Conservation (phyloP, 306 rosid genomes). For the Fagus sylvatica region DNA sequence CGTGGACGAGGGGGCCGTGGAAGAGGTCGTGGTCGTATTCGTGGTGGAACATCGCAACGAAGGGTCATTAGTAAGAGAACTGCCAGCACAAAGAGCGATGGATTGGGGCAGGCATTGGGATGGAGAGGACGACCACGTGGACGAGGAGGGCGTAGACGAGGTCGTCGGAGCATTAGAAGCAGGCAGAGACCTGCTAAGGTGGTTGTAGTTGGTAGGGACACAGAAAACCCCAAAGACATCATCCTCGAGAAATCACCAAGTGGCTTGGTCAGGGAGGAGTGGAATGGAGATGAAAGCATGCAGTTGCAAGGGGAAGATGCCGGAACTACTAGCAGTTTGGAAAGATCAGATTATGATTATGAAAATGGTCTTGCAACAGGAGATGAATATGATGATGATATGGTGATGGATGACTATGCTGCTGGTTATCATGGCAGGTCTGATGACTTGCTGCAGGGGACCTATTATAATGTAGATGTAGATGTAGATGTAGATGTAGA, state of each 20-base stretch:
- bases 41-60: conserved; percentile 37
- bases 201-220: conserved; percentile 20
- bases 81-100: conserved; percentile 30
- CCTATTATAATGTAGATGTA: conserved; percentile 33
- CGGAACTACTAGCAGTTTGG: conserved; percentile 38
- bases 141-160: conserved; percentile 37
- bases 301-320: conserved; percentile 29
- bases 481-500: not conserved
- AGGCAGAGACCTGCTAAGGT: conserved; percentile 41
- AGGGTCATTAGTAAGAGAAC: conserved; percentile 37
- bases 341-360: conserved; percentile 42
- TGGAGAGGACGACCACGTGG: conserved; percentile 50
- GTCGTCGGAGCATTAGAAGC: conserved; percentile 51
- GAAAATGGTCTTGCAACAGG: conserved; percentile 40
- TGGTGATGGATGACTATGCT: conserved; percentile 30
- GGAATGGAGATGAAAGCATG: conserved; percentile 25
- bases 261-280: conserved; percentile 22
- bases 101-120: conserved; percentile 38
- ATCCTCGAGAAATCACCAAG: conserved; percentile 18
- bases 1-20: conserved; percentile 37
- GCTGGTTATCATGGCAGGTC: conserved; percentile 37
- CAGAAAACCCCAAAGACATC: conserved; percentile 12
- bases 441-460: conserved; percentile 28
- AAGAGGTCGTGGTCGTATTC: conserved; percentile 29
- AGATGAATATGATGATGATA: conserved; percentile 41